Evolutionary conservation across 75 land plant species (phyloP), one percentile per base, ranked within the genome.

Genomic region (Cryptomeria japonica): DNA sequence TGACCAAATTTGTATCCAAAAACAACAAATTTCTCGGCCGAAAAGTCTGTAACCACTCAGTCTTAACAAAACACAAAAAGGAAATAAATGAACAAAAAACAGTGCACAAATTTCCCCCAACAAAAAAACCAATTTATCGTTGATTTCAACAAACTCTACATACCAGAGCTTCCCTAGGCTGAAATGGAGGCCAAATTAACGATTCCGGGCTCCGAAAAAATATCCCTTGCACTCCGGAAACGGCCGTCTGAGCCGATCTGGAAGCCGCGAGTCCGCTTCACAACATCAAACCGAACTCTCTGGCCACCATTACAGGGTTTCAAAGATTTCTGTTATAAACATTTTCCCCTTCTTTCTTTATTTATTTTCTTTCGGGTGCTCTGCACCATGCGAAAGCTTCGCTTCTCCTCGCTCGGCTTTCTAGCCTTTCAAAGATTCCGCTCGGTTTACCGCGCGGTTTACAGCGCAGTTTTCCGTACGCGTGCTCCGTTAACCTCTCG

Each of bases 351-450:
- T 19, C 9, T 18, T 19, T 22, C 51, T 42, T 25, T 2, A 11
- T 41, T 22, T 25, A 22, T 46, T 46, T 82, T 4, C 84, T 4
- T 44, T n/a, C 84, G 31, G 49, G 84, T 36, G 37, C 82, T 39
- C 84, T 82, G 84, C 84, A 82, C 46, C 41, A 44, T 46, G 44
- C 47, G 44, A 46, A 82, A n/a, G 51, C 84, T 28, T 12, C 2
- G 32, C 6, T n/a, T 25, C 25, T 8, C n/a, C 19, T 28, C 16
- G 46, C 47, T 82, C 84, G 31, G 47, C n/a, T 44, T 46, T 46
- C 32, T n/a, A 44, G 31, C 84, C n/a, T 44, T 41, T 41, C 84
- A 6, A 41, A 82, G 84, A 82, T 82, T 82, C 84, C 84, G 84
- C 84, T 28, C 84, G 49, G 32, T 44, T 44, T 13, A 39, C 44